These are phyloP conservation scores for Ligustrum vulgare DNA, from an alignment of 257 asterid species.

Conservation along the genomic window DNA sequence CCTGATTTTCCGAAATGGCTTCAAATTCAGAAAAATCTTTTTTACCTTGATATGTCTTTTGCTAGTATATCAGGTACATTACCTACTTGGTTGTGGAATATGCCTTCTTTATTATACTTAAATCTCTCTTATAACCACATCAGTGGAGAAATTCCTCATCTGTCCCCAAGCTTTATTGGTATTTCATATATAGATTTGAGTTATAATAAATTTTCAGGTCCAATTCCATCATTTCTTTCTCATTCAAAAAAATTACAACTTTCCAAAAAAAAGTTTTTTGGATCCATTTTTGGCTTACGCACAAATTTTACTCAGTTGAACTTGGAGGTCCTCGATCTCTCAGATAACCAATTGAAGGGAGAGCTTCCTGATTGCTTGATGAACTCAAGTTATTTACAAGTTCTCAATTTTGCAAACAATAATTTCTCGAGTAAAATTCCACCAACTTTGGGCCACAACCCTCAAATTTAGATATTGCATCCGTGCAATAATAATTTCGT, in stretches of 20 bases:
- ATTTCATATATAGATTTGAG: slow-evolving; percentile 19
- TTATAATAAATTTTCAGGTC: too few species aligned
- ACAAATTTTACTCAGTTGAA: neutral
- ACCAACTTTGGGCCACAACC: neutral
- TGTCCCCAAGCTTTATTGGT: neutral
- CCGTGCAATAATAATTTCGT: too few species aligned
- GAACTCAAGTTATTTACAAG: neutral
- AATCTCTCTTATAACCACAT: slow-evolving; percentile 35
- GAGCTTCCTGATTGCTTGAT: slow-evolving; percentile 26
- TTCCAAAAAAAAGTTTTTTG: too few species aligned
- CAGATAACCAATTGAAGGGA: slow-evolving; percentile 19
- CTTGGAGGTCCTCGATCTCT: slow-evolving; percentile 13
- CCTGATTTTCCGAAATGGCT: too few species aligned
- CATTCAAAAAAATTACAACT: too few species aligned
- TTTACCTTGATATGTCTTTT: too few species aligned
- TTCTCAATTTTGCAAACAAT: neutral
- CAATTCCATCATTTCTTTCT: too few species aligned
- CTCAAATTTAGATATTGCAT: too few species aligned
- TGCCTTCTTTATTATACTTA: too few species aligned
- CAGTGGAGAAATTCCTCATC: slow-evolving; percentile 28
- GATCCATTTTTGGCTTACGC: slow-evolving; percentile 29
- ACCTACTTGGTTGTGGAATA: too few species aligned
- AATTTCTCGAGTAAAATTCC: slow-evolving; percentile 22
- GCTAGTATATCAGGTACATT: too few species aligned
- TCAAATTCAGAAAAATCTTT: too few species aligned